Base-by-base conservation (phyloP, 2,329 filamentous ascomycete species). In the Fusarium sp. region DNA sequence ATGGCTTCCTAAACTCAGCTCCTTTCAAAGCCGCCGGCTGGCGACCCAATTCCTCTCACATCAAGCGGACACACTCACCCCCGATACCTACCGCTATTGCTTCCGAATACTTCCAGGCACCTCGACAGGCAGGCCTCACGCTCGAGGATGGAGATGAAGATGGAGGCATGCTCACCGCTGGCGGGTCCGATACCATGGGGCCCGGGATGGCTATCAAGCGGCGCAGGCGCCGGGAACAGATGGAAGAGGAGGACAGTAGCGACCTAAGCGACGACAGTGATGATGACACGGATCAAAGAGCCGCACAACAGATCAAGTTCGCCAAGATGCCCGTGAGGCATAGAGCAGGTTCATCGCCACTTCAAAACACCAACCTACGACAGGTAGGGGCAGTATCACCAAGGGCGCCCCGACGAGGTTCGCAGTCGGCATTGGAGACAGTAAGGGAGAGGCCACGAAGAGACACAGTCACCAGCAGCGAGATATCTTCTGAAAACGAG, bases 261-360 rank as follows among this genome's bases (percentile, higher is more conserved):
- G 94, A 96, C 77, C 85, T 96, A 63, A 95, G 92, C 80, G 94
- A 97, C 78, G 93, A 96, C 76, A 96, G 93, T 77, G 94, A 97
- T 60, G 93, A 95, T 27, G 93, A 95, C 62, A 87, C 89, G 2
- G 92, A 94, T 66, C 88, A 91, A 71, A 92, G 94, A 64, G 93
- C 94, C 52, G 93, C 93, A 3, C 94, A 97, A 80, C 94, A 97
- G 81, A 98, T 98, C 81, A 95, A 96, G 80, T 99, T 99, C 83
- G 91, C 93, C 58, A 98, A 98, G 84, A 96, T 98, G 94, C 96
- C 97, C 1, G 89, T 98, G 50, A 91, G 95, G 33, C 91, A 91
- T 75, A 91, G 96, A 65, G 94, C 95, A 29, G 96, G 94, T 13
- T 98, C 95, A 1, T 98, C 96, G 57, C 96, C 96, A 5, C 91